Conservation (phyloP, 179 eudicot genomes). For the Spinacia oleracea region DNA sequence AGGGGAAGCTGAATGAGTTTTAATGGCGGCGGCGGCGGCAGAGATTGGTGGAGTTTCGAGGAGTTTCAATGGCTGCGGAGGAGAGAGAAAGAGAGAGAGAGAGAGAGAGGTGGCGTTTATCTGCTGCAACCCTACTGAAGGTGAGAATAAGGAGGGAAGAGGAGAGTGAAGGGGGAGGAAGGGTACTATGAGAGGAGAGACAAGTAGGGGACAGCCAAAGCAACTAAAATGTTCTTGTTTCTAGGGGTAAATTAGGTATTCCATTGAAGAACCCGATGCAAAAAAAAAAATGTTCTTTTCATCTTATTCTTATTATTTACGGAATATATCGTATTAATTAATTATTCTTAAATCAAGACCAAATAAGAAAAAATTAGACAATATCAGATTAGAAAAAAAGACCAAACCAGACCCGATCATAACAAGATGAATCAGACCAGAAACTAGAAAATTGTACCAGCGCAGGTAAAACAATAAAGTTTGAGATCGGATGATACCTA, state of each 20-base stretch:
- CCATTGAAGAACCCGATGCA: too few relatives aligned
- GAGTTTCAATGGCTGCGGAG: neutral
- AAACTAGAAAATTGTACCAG: too few relatives aligned
- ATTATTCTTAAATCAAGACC: too few relatives aligned
- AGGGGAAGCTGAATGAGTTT: neutral
- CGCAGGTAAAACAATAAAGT: too few relatives aligned
- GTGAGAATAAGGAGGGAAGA: neutral
- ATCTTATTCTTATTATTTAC: too few relatives aligned
- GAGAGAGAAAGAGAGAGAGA: constrained; percentile 14
- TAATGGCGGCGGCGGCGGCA: constrained; percentile 9
- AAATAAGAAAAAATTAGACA: too few relatives aligned
- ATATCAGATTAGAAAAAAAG: too few relatives aligned
- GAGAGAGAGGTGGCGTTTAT: constrained; percentile 65
- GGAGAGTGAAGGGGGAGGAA: constrained; percentile 9
- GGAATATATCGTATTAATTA: too few relatives aligned
- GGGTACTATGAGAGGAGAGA: neutral
- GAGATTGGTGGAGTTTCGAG: neutral
- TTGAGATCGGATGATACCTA: too few relatives aligned
- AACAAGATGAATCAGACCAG: too few relatives aligned
- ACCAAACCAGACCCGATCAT: too few relatives aligned
- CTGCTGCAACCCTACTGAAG: constrained; percentile 90
- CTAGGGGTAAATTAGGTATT: neutral
- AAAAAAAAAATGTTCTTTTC: too few relatives aligned
- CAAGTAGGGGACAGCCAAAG: neutral
- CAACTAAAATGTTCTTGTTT: neutral